Conservation (phyloP, 345 rosid genomes). For the Citrus medica region DNA sequence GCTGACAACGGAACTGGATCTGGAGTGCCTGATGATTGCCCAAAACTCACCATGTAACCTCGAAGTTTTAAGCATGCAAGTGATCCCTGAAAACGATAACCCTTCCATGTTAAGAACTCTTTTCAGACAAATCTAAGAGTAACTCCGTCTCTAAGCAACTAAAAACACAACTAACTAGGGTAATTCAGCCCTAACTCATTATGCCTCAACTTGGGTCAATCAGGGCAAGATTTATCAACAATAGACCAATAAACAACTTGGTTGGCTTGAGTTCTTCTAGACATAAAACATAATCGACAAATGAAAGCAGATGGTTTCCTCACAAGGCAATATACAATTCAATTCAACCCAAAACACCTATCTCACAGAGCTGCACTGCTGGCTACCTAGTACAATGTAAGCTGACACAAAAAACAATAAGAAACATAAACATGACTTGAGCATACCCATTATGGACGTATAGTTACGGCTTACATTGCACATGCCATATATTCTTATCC, state of each 20-base stretch:
- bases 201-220: background rate
- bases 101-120: background rate
- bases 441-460: background rate
- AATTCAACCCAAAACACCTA: background rate
- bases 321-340: background rate
- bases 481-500: background rate
- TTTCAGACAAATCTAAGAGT: background rate
- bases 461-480: background rate
- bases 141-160: background rate
- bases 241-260: background rate
- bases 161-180: background rate
- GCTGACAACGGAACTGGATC: constrained; percentile 78
- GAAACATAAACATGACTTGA: background rate
- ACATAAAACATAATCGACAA: background rate
- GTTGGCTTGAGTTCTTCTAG: background rate
- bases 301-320: background rate
- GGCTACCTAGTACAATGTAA: background rate
- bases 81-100: constrained; percentile 54
- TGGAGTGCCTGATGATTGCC: constrained; percentile 79
- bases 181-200: background rate
- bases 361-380: background rate
- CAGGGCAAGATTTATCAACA: background rate
- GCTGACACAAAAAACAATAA: background rate
- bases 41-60: constrained; percentile 85
- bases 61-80: constrained; percentile 69